Conservation (phyloP, 1,284 basidiomycete genomes). For the Boletus sp. region DNA sequence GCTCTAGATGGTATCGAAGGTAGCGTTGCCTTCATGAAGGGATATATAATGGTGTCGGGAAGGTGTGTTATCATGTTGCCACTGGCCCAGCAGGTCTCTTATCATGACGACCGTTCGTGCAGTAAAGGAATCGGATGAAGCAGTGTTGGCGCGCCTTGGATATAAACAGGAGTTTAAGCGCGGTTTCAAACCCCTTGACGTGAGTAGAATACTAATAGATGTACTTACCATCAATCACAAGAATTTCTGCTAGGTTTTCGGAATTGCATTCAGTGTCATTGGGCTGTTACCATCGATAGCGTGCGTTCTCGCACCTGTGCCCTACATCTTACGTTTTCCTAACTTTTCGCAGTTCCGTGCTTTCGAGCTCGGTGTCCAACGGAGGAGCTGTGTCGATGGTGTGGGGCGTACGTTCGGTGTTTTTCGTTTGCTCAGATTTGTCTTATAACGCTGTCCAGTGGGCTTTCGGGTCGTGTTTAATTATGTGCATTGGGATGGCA, state of each 20-base stretch:
- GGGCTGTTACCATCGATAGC: slow-evolving; percentile 42
- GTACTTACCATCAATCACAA: not conserved
- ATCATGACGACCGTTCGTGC: not conserved
- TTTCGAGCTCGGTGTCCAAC: not conserved
- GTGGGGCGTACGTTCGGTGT: not conserved
- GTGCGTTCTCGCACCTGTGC: not conserved
- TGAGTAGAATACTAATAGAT: not conserved
- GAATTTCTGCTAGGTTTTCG: slow-evolving; percentile 25
- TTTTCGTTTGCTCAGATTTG: not conserved
- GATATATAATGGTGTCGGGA: not conserved
- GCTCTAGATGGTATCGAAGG: not conserved
- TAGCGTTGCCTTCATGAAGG: not conserved
- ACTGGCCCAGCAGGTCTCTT: not conserved
- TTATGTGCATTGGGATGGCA: not conserved
- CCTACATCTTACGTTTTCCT: not conserved
- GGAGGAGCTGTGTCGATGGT: not conserved
- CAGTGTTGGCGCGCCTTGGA: not conserved
- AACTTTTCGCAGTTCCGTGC: not conserved
- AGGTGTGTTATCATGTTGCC: not conserved
- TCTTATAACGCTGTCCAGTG: not conserved
- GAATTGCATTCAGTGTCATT: slow-evolving; percentile 37
- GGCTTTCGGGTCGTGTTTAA: not conserved
- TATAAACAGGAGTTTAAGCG: not conserved
- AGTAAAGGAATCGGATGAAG: too few relatives aligned
- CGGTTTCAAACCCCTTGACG: not conserved